These are phyloP conservation scores for Sporothrix protearum DNA, from an alignment of 2,329 filamentous ascomycete species.

Conservation along the genomic window DNA sequence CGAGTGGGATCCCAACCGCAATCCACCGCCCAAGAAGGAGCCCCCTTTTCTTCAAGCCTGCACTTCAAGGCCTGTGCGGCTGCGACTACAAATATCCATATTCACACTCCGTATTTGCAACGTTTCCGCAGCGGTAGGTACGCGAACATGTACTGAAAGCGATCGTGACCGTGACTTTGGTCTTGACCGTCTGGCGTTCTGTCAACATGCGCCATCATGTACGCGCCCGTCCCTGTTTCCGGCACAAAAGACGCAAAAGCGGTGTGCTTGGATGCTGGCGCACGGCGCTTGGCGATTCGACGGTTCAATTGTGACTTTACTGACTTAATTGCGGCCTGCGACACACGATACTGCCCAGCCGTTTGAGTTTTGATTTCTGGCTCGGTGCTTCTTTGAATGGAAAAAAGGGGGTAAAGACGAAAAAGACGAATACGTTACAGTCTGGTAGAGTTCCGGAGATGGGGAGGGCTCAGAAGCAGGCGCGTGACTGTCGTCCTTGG, in stretches of 20 bases:
- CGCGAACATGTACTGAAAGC: not conserved
- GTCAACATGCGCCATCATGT: not conserved
- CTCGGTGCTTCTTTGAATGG: not conserved
- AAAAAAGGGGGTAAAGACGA: not conserved
- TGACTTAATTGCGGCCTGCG: not conserved
- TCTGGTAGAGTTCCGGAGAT: not conserved
- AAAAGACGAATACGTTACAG: not conserved
- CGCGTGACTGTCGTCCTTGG: not conserved
- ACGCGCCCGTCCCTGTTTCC: not conserved
- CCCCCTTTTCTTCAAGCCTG: not conserved
- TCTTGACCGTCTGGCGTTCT: not conserved
- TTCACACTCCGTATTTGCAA: too few relatives aligned
- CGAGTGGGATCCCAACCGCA: not conserved
- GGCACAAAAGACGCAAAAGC: not conserved
- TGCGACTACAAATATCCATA: not conserved
- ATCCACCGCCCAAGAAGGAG: not conserved
- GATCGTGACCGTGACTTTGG: too few relatives aligned
- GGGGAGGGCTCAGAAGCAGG: not conserved
- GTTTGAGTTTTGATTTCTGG: not conserved
- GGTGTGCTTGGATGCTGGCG: not conserved
- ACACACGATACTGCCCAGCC: not conserved
- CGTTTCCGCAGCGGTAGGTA: not conserved
- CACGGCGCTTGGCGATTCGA: not conserved
- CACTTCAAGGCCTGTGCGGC: not conserved
- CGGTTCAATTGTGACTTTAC: not conserved